Base-by-base conservation (phyloP, 1,284 basidiomycete genomes). In the Sporisorium iseilematis-ciliati region DNA sequence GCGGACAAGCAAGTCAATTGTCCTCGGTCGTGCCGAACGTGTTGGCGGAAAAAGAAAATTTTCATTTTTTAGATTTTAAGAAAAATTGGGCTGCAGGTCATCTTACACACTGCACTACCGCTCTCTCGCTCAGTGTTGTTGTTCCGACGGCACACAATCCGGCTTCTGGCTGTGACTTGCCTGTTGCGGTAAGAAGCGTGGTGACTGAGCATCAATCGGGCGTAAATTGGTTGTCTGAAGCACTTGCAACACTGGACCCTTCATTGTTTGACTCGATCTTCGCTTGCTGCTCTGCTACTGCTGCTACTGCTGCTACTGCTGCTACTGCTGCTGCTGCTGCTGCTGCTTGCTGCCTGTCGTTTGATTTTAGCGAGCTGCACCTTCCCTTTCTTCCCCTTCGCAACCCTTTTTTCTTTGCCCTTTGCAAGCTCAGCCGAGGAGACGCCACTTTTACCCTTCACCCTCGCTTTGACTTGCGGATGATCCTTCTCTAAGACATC, bases 381-480 rank as follows among this genome's bases (percentile, higher is more conserved):
- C 12, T 38, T 38, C 35, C 35, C 42, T 45, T 45, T 45, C 42
- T 45, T 45, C 42, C 23, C 20, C 20, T 23, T 45, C 20, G 3
- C 11, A 21, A 45, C 12, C 35, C 35, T 38, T 14, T 38, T 38
- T 38, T 38, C 6, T 38, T 33, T 33, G 2, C 12, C 2, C 16
- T 38, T 38, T 38, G 14, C 2, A 45, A 46, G 20, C 29, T 31
- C 48, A 49, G 48, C 48, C 48, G 29, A 49, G 26, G 16, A 16
- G 12, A 21, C 43, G 43, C 43, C 43, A 26, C 43, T 26, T 26
- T 46, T 46, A 49, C 48, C 48, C 48, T 49, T 49, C 26, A 33
- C 48, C 29, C 48, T 31, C 48, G 18, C 48, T 38, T 11, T 14
- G 14, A 38, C 14, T 38, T 38, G 35, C 35, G 35, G 35, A 38